A percentile compares a stretch with the other conserved stretches of the same genome.
Evolutionary conservation across 2,329 filamentous ascomycete genomes (phyloP).

Genomic region (Elsinoe fawcettii): DNA sequence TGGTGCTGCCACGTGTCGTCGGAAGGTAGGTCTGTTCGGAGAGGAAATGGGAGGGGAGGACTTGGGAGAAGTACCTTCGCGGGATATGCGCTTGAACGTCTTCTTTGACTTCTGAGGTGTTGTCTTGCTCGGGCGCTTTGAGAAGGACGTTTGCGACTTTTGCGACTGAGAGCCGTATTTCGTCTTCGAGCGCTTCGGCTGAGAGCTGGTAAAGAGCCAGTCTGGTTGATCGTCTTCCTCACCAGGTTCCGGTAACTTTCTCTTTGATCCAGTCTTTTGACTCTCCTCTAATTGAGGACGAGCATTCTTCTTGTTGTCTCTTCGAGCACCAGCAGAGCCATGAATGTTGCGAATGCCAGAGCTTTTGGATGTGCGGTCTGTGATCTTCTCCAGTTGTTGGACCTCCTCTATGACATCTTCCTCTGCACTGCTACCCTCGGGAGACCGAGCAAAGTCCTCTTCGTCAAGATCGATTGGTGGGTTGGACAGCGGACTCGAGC

Average conservation of each 20-base stretch:
- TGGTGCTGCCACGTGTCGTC: background rate
- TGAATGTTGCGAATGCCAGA: background rate
- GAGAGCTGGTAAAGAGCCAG: background rate
- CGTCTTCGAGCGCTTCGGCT: constrained; percentile 6
- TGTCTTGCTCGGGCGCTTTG: background rate
- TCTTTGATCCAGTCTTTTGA: background rate
- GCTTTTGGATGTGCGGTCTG: background rate
- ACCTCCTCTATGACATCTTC: background rate
- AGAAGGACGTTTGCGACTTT: constrained; percentile 5
- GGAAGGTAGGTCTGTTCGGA: background rate
- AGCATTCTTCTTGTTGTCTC: background rate
- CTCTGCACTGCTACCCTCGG: constrained; percentile 4
- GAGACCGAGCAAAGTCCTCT: constrained; percentile 1
- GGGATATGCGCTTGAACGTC: constrained; percentile 8
- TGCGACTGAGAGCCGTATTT: constrained; percentile 13
- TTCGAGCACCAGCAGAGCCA: background rate
- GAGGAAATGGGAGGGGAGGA: background rate
- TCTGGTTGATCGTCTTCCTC: constrained; percentile 2
- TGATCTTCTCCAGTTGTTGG: background rate
- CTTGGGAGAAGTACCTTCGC: background rate
- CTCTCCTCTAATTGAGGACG: background rate
- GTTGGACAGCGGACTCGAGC: background rate
- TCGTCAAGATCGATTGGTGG: constrained; percentile 3
- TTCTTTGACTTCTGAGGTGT: constrained; percentile 3
- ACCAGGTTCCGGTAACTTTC: background rate